These are phyloP conservation scores for Hymenoscyphus fraxineus DNA, from an alignment of 2,329 filamentous ascomycete species.

Conservation along the genomic window DNA sequence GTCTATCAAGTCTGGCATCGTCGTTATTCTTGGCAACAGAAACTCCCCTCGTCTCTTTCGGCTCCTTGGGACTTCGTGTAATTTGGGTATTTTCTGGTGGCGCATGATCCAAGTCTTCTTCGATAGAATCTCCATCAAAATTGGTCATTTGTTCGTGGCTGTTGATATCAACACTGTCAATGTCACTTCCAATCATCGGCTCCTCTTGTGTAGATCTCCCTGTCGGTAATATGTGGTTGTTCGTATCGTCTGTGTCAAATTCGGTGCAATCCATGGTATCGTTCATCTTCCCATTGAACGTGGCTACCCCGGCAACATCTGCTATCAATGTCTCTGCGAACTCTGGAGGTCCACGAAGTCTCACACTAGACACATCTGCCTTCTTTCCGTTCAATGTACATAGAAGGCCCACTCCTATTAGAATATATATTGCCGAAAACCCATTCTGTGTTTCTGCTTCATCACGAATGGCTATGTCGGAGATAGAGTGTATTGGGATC, in stretches of 20 bases:
- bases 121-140: background rate
- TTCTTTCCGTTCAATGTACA: background rate
- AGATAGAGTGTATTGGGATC: slow-evolving; percentile 2
- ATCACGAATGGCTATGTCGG: background rate
- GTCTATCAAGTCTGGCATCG: background rate
- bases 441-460: background rate
- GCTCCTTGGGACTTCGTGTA: background rate
- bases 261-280: background rate
- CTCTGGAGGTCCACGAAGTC: background rate
- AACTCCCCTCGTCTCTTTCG: background rate
- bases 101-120: slow-evolving; percentile 8
- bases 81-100: background rate
- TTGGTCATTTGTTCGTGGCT: background rate
- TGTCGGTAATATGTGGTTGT: background rate
- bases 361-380: background rate
- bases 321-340: background rate
- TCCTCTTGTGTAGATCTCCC: background rate
- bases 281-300: background rate
- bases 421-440: background rate
- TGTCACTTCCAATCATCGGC: too few relatives aligned
- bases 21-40: background rate
- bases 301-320: background rate
- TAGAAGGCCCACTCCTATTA: background rate
- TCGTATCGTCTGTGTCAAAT: background rate
- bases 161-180: too few relatives aligned